These are phyloP conservation scores for Phyllosticta paracitricarpa DNA, from an alignment of 2,329 filamentous ascomycete genomes.

Conservation along the genomic window DNA sequence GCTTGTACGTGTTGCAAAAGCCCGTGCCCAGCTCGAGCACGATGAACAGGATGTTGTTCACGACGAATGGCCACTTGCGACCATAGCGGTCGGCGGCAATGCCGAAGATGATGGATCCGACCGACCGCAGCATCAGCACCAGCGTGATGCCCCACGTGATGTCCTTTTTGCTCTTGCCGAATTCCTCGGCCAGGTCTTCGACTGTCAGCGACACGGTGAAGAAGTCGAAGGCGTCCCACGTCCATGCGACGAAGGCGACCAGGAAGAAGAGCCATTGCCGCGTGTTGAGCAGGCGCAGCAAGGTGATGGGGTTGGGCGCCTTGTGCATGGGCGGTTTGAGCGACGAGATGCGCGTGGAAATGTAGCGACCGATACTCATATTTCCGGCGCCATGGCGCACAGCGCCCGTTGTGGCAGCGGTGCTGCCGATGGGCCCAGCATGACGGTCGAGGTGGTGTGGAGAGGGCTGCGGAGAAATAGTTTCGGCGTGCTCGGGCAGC, in stretches of 20 bases:
- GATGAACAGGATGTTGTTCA: conserved; percentile 53
- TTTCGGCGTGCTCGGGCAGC: background rate
- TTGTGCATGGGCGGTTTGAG: conserved; percentile 47
- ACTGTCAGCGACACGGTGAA: conserved; percentile 52
- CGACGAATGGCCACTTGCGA: conserved; percentile 47
- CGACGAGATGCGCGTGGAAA: conserved; percentile 43
- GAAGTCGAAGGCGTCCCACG: conserved; percentile 47
- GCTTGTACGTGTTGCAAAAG: conserved; percentile 47
- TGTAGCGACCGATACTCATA: conserved; percentile 36
- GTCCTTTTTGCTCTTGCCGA: conserved; percentile 44
- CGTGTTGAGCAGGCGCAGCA: conserved; percentile 40
- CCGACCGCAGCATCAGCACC: conserved; percentile 48
- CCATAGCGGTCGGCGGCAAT: conserved; percentile 44
- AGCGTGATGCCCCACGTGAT: conserved; percentile 48
- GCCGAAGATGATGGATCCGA: conserved; percentile 50
- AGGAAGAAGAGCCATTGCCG: conserved; percentile 52
- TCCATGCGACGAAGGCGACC: conserved; percentile 40
- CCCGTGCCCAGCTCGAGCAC: conserved; percentile 50
- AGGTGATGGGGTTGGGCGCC: conserved; percentile 44
- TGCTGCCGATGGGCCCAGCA: background rate
- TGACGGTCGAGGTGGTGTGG: background rate
- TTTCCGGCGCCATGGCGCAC: background rate
- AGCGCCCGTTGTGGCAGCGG: background rate
- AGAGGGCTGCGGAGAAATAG: background rate
- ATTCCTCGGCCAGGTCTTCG: conserved; percentile 41